phyloP scores from a whole-genome alignment of 1,284 basidiomycete genomes.

The Boletellus dicymbophilus region DNA sequence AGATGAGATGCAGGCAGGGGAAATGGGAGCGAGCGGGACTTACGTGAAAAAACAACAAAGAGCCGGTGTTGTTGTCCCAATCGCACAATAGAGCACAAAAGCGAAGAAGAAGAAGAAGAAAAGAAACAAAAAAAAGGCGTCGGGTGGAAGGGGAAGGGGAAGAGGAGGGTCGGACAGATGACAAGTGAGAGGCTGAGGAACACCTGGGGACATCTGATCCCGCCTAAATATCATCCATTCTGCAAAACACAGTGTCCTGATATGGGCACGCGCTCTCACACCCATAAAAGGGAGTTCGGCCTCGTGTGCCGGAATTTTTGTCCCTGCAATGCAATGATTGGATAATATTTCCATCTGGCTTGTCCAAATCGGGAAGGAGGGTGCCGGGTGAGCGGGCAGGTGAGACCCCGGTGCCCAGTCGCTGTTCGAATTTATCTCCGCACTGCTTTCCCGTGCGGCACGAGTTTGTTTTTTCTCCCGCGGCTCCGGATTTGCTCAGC shows the following conservation, averaged over 20 bases:
- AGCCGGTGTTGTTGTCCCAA: slow-evolving; percentile 33
- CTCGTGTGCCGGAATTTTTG: slow-evolving; percentile 37
- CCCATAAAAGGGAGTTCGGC: slow-evolving; percentile 21
- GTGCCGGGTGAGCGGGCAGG: slow-evolving; percentile 13
- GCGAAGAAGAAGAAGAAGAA: slow-evolving; percentile 30
- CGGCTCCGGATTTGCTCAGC: slow-evolving; percentile 27
- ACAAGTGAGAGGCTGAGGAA: slow-evolving; percentile 32
- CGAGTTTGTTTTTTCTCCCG: slow-evolving; percentile 15
- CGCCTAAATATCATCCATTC: slow-evolving; percentile 33
- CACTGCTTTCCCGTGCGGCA: slow-evolving; percentile 15
- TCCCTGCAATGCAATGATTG: slow-evolving; percentile 32
- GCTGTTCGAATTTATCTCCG: slow-evolving; percentile 25
- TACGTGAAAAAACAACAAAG: slow-evolving; percentile 38
- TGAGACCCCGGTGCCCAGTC: slow-evolving; percentile 25
- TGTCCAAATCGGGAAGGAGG: neutral
- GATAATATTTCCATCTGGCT: slow-evolving; percentile 30
- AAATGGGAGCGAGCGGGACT: slow-evolving; percentile 10
- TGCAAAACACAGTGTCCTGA: slow-evolving; percentile 4
- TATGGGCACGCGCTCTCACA: slow-evolving; percentile 17
- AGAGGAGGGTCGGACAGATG: slow-evolving; percentile 34
- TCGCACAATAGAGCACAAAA: slow-evolving; percentile 36
- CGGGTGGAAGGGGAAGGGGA: slow-evolving; percentile 35
- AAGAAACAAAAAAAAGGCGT: slow-evolving; percentile 33
- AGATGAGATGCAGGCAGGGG: neutral
- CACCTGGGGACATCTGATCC: slow-evolving; percentile 24